Evolutionary conservation across 2,329 filamentous ascomycete genomes (phyloP).

Genomic region (Tolypocladium amazonense): DNA sequence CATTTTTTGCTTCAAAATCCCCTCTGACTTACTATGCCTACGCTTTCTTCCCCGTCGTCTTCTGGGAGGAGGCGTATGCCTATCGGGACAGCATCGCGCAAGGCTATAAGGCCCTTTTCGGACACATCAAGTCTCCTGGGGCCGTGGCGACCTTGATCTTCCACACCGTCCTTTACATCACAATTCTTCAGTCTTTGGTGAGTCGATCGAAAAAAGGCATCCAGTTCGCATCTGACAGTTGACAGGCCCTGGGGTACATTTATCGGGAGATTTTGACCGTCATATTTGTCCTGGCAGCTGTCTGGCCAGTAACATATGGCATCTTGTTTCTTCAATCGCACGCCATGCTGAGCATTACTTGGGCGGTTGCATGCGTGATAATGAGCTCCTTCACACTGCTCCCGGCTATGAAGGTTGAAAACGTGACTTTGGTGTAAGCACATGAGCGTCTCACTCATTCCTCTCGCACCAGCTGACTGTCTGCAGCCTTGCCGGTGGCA

Average conservation of each 20-base stretch:
- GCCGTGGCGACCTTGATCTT: constrained; percentile 49
- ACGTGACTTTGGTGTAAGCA: constrained; percentile 57
- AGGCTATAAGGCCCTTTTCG: constrained; percentile 59
- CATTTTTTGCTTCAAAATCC: constrained; percentile 70
- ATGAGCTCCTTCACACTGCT: constrained; percentile 92
- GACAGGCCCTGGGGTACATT: constrained; percentile 81
- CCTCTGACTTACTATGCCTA: constrained; percentile 83
- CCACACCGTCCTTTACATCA: constrained; percentile 58
- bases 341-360: constrained; percentile 51
- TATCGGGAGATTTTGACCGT: constrained; percentile 77
- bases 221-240: constrained; percentile 1
- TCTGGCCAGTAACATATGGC: constrained; percentile 74
- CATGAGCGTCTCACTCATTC: constrained; percentile 14
- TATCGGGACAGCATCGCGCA: constrained; percentile 57
- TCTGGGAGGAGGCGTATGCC: constrained; percentile 93
- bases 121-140: constrained; percentile 51
- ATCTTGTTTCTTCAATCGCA: constrained; percentile 60
- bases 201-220: constrained; percentile 15
- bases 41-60: constrained; percentile 81
- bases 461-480: constrained; percentile 4
- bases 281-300: constrained; percentile 63
- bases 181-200: constrained; percentile 68
- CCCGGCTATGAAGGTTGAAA: constrained; percentile 76
- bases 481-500: constrained; percentile 59
- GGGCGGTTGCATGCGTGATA: constrained; percentile 63